A percentile compares a stretch with the other conserved stretches of the same genome.
Evolutionary conservation across 164 flowering plant genomes (phyloP).

Genomic region (Vitis cinerea): DNA sequence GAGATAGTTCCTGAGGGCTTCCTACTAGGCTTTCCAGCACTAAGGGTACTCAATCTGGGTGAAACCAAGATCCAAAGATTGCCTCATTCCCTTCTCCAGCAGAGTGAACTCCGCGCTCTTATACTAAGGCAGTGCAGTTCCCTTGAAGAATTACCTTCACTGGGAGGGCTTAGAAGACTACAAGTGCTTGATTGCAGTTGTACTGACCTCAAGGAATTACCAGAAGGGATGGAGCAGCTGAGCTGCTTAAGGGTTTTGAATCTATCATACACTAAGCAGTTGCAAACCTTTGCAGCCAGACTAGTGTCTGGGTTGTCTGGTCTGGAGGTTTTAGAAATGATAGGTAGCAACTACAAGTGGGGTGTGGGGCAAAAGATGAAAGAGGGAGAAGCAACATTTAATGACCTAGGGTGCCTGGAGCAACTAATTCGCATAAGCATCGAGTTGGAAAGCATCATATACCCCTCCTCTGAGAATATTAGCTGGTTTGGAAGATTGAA

Average conservation of each 20-base stretch:
- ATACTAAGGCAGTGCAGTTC: constrained; percentile 13
- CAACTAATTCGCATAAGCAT: neutral
- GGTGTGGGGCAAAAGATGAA: neutral
- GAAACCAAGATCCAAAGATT: constrained; percentile 14
- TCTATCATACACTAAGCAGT: constrained; percentile 15
- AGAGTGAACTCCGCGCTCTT: constrained; percentile 18
- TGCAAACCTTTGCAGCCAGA: constrained; percentile 9
- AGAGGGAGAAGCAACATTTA: constrained; percentile 5
- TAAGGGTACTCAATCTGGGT: constrained; percentile 19
- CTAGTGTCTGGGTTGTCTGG: constrained; percentile 2
- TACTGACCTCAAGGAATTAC: constrained; percentile 20
- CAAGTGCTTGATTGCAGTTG: constrained; percentile 20
- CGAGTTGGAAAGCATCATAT: neutral
- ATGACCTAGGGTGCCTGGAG: constrained; percentile 11
- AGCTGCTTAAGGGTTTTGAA: constrained; percentile 14
- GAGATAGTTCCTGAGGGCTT: constrained; percentile 14
- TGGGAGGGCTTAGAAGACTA: constrained; percentile 13
- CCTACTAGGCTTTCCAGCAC: constrained; percentile 4
- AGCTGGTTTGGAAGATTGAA: constrained; percentile 6
- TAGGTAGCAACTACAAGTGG: constrained; percentile 15
- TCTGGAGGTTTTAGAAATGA: constrained; percentile 21
- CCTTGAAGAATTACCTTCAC: constrained; percentile 15
- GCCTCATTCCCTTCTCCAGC: constrained; percentile 13
- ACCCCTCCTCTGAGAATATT: neutral
- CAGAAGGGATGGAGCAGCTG: constrained; percentile 16